Base-by-base conservation (phyloP, 2,329 filamentous ascomycete genomes). In the Penicillium sp. region DNA sequence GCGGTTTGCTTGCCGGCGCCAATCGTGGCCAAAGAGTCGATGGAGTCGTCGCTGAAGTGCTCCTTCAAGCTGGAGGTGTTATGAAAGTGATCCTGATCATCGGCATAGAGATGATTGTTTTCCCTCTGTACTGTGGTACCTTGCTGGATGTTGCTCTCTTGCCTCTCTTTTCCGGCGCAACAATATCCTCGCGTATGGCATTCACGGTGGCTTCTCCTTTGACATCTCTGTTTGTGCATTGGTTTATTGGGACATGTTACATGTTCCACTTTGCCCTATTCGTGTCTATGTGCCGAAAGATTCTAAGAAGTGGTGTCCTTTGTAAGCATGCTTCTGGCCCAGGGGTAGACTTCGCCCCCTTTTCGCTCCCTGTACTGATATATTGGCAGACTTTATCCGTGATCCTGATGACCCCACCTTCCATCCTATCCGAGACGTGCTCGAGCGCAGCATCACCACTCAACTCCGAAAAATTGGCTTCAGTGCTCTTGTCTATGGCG, bases 211-310 rank as follows among this genome's bases (percentile, higher is more conserved):
- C 82, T 51, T 89, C 85, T 51, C 93, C 93, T 0, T 79, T 91
- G 56, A 96, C 90, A 0, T 95, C 91, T 11, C 82, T 94, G 11
- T 98, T 98, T 66, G 86, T 97, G 45, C 93, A 98, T 67, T 98
- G 93, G 93, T 98, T 98, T 64, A 85, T 96, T 48, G 93, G 93
- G 42, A 98, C 93, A 3, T 95, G 90, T 54, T 98, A 98, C 70
- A 98, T 98, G 94, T 98, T 98, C 72, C 93, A 98, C 66, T 98
- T 98, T 66, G 93, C 93, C 4, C 79, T 98, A 3, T 98, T 98
- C 65, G 93, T 98, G 13, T 94, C 90, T 48, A 97, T 98, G 90
- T 98, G 93, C 70, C 85, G 93, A 53, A 96, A 95, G 73, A 95
- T 97, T 50, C 88, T 98, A 85, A 85, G 93, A 54, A 89, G 83